Evolutionary conservation across 495 filamentous ascomycete genomes (phyloP).

Genomic region (Neurospora intermedia): DNA sequence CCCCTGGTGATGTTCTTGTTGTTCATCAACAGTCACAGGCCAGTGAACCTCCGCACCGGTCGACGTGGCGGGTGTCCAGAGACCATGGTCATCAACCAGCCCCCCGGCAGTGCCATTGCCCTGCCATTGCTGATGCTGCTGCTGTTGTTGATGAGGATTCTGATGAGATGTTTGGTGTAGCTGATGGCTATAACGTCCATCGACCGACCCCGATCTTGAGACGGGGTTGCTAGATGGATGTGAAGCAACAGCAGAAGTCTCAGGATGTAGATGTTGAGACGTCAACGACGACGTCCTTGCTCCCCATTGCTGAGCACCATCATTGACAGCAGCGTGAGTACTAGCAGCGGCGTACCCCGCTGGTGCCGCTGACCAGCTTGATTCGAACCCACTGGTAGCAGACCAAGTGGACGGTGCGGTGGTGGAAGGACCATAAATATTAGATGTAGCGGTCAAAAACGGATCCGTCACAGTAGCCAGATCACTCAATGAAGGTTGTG

Average conservation of each 20-base stretch:
- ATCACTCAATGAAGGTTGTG: not conserved
- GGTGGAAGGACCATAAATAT: not conserved
- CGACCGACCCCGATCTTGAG: not conserved
- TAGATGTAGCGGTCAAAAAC: conserved; percentile 8
- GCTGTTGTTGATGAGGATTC: not conserved
- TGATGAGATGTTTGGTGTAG: not conserved
- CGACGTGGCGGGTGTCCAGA: conserved; percentile 5
- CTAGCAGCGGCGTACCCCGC: not conserved
- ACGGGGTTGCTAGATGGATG: not conserved
- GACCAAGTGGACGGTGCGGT: not conserved
- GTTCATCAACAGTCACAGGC: not conserved
- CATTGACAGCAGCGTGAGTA: not conserved
- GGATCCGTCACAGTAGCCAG: conserved; percentile 14
- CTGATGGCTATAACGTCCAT: not conserved
- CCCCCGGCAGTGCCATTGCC: not conserved
- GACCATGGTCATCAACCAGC: not conserved
- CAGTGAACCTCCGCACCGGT: not conserved
- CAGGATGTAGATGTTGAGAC: not conserved
- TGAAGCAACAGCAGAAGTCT: not conserved
- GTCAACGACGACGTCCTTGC: not conserved
- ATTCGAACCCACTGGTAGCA: not conserved
- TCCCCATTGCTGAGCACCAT: not conserved
- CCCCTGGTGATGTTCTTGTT: not conserved
- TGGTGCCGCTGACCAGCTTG: not conserved
- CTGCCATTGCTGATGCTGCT: not conserved